Base-by-base conservation (phyloP, 73 alveolate species). In the Symbiodinium natans region DNA sequence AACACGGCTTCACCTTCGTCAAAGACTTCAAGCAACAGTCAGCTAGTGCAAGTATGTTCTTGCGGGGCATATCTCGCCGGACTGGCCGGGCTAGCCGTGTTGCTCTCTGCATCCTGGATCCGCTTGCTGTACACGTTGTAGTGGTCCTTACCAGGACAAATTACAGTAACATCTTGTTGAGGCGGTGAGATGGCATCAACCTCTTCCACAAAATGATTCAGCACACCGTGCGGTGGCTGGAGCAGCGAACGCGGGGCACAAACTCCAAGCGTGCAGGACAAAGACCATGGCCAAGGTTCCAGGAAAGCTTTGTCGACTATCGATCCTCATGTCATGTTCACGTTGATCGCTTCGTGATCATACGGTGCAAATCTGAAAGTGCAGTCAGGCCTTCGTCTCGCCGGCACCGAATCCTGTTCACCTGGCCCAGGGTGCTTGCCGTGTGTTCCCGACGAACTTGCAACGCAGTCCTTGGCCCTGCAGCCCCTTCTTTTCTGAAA, bases 401-500 rank as follows among this genome's bases (percentile, higher is more conserved):
- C 31, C 42, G 41, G 87, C 96, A 90, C 15, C 96, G 96, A 56
- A 90, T 90, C 48, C 96, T 25, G 87, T 90, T 90, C 52, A 90
- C 95, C 95, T 88, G 74, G 21, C 23, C 75, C 29, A 21, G 8
- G 73, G n/a, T n/a, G n/a, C n/a, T n/a, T n/a, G n/a, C n/a, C n/a
- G n/a, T n/a, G n/a, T n/a, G n/a, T n/a, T n/a, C n/a, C n/a, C n/a
- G n/a, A n/a, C n/a, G n/a, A n/a, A n/a, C n/a, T n/a, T n/a, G n/a
- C n/a, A n/a, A n/a, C n/a, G n/a, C n/a, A n/a, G n/a, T n/a, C n/a
- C n/a, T n/a, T n/a, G n/a, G n/a, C n/a, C n/a, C n/a, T n/a, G n/a
- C n/a, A n/a, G n/a, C n/a, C n/a, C n/a, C n/a, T n/a, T n/a, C n/a
- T n/a, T n/a, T n/a, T n/a, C n/a, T n/a, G n/a, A n/a, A n/a, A n/a